A percentile compares a stretch with the other conserved stretches of the same genome.
Evolutionary conservation across 768 basidiomycete species (phyloP).

Genomic region (Naematelia encephala): DNA sequence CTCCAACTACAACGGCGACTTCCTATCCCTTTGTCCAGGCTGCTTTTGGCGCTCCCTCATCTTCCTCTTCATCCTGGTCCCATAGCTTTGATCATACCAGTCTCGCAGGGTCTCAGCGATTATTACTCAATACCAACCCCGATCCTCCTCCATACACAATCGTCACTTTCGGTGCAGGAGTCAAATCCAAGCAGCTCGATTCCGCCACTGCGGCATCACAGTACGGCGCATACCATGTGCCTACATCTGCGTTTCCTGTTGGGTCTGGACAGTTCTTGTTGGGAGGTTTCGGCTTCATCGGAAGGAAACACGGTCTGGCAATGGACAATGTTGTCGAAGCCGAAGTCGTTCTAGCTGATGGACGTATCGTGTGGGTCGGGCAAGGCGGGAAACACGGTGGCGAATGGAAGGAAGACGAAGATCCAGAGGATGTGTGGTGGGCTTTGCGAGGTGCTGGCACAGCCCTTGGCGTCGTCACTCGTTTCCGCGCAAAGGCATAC

Average conservation of each 20-base stretch:
- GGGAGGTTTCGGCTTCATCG: slow-evolving; percentile 85
- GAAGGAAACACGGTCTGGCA: slow-evolving; percentile 76
- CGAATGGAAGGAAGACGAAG: slow-evolving; percentile 40
- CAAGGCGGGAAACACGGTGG: slow-evolving; percentile 68
- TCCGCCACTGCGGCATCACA: slow-evolving; percentile 61
- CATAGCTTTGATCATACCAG: slow-evolving; percentile 4
- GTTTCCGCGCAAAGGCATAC: slow-evolving; percentile 85
- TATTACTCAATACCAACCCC: slow-evolving; percentile 29
- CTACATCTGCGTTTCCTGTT: slow-evolving; percentile 51
- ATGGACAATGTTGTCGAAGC: slow-evolving; percentile 87
- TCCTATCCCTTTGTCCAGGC: slow-evolving; percentile 26
- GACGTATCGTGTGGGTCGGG: slow-evolving; percentile 72
- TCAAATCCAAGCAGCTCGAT: slow-evolving; percentile 79
- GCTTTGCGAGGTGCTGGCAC: slow-evolving; percentile 61
- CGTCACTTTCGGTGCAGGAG: slow-evolving; percentile 82
- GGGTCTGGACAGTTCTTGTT: slow-evolving; percentile 51
- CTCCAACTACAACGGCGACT: slow-evolving; percentile 21
- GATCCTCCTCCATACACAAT: slow-evolving; percentile 64
- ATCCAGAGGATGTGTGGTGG: slow-evolving; percentile 45
- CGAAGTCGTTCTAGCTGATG: slow-evolving; percentile 87
- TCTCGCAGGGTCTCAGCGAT: slow-evolving; percentile 11
- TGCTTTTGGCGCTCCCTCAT: slow-evolving; percentile 22
- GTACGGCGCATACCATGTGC: slow-evolving; percentile 48
- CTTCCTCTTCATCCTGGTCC: neutral
- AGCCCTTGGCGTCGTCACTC: slow-evolving; percentile 74